A percentile compares a stretch with the other conserved stretches of the same genome.
Evolutionary conservation across 164 flowering plant species (phyloP).

Genomic region (Magnolia kwangsiensis): DNA sequence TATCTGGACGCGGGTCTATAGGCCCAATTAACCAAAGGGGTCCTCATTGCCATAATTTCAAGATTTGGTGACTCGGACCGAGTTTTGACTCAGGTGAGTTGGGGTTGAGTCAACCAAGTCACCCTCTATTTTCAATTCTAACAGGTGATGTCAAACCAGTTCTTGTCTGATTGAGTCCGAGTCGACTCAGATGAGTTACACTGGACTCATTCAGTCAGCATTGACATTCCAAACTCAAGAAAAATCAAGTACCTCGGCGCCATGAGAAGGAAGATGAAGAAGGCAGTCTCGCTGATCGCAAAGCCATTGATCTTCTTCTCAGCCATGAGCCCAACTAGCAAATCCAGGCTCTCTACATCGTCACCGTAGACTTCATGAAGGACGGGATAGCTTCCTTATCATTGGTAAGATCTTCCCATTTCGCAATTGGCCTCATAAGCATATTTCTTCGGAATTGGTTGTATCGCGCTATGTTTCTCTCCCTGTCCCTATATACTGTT

Average conservation of each 20-base stretch:
- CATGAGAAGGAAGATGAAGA: constrained; percentile 32
- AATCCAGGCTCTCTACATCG: constrained; percentile 38
- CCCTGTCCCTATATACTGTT: constrained; percentile 42
- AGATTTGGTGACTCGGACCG: no score
- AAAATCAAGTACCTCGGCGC: constrained; percentile 34
- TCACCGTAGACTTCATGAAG: constrained; percentile 37
- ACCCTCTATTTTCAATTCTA: no score
- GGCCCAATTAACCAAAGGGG: no score
- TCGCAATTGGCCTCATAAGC: constrained; percentile 33
- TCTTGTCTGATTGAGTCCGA: no score
- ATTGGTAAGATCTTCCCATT: constrained; percentile 43
- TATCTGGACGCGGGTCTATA: no score
- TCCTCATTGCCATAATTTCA: no score
- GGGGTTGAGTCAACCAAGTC: no score
- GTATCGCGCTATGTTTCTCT: constrained; percentile 40
- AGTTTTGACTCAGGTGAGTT: no score
- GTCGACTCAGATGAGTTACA: no score
- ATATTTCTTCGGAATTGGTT: constrained; percentile 39
- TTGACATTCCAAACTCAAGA: no score
- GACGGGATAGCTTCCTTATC: constrained; percentile 27
- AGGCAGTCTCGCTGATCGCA: constrained; percentile 45
- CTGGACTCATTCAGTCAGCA: no score
- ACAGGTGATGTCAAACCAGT: no score
- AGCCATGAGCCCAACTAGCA: constrained; percentile 36
- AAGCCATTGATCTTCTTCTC: constrained; percentile 48